Evolutionary conservation across 2,329 filamentous ascomycete genomes (phyloP), one percentile per base, ranked within the genome.

Genomic region (Calonectria montana): DNA sequence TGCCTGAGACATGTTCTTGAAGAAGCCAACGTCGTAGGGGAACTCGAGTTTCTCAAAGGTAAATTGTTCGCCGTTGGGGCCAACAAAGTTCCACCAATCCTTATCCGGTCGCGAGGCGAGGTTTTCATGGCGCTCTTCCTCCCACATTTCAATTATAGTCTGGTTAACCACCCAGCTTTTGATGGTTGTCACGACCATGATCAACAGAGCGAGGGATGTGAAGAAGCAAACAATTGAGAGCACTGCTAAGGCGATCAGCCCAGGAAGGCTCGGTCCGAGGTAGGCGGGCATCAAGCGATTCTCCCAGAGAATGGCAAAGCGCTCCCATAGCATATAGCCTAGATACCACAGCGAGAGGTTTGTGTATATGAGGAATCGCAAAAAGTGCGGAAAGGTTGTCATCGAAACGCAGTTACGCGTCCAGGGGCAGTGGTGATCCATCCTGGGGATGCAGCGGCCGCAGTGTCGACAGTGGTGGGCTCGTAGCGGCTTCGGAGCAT

Each of bases 361-460:
- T 29, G 93, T 88, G 81, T 91, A 96, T 74, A 91, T 81, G 50
- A 97, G 86, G 84, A 97, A 96, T 77, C 94, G 93, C 57, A 95
- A 75, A 83, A 97, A 97, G 84, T 96, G 92, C 9, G 94, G 94
- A 78, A 95, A 94, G 1, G 93, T 96, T 72, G 91, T 92, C 82
- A 95, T 90, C 15, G 93, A 95, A 65, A 97, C 93, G 85, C 94
- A 97, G 83, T 96, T 96, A 72, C 85, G 86, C 4, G 94, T 96
- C 94, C 94, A 97, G 3, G 94, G 94, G 80, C 94, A 97, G 84
- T 97, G 94, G 84, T 95, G 93, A 84, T 96, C 94, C 94, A 96
- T 96, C 83, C 91, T 93, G 43, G 93, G 92, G 61, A 95, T 90
- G 82, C 94, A 95, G 77, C 92, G 90, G 74, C 87, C 86, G 84